A percentile compares a stretch with the other conserved stretches of the same genome.
Evolutionary conservation across 2,329 filamentous ascomycete species (phyloP).

Genomic region (Curvularia hawaiiensis): DNA sequence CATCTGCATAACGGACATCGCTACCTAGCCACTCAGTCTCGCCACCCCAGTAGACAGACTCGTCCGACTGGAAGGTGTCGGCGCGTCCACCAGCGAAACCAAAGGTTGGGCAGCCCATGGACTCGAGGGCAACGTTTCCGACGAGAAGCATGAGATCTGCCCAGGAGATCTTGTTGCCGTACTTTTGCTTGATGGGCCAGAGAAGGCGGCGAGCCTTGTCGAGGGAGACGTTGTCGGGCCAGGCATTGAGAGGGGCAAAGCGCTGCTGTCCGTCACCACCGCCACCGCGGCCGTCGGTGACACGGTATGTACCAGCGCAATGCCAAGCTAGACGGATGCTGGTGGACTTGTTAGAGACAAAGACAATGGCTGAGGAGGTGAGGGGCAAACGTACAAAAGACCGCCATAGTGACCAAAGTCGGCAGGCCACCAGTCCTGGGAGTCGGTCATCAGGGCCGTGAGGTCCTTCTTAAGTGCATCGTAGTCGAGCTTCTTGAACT

Average conservation of each 20-base stretch:
- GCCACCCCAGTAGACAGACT: constrained; percentile 77
- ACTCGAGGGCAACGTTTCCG: constrained; percentile 78
- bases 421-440: constrained; percentile 81
- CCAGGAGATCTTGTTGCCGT: constrained; percentile 83
- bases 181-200: constrained; percentile 85
- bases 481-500: constrained; percentile 76
- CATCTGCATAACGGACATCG: constrained; percentile 68
- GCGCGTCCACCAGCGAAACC: constrained; percentile 75
- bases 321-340: constrained; percentile 80
- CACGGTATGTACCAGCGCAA: constrained; percentile 77
- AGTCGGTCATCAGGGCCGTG: constrained; percentile 73
- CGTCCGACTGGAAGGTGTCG: constrained; percentile 77
- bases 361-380: neutral
- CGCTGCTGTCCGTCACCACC: constrained; percentile 77
- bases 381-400: constrained; percentile 58
- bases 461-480: constrained; percentile 76
- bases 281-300: constrained; percentile 75
- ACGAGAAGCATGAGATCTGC: constrained; percentile 73
- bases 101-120: constrained; percentile 75
- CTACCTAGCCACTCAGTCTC: constrained; percentile 78
- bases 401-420: constrained; percentile 83
- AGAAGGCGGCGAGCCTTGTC: constrained; percentile 81
- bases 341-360: constrained; percentile 9
- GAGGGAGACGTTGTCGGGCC: constrained; percentile 78
- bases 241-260: constrained; percentile 80